phyloP scores from a whole-genome alignment of 2,329 filamentous ascomycete genomes.

The Epichloe amarillans region DNA sequence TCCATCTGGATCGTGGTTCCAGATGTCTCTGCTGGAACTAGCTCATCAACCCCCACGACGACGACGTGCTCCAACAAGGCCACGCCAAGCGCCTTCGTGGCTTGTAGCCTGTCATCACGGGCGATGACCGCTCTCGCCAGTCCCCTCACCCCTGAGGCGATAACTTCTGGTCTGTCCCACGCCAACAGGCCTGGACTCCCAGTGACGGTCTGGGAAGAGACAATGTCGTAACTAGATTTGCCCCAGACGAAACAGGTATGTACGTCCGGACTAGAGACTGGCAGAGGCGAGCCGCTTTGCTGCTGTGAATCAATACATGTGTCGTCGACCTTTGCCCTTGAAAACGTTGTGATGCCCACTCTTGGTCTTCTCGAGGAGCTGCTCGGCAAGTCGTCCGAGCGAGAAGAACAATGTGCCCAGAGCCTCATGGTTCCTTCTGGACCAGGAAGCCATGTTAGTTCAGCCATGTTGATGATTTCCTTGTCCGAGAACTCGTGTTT shows the following conservation, averaged over 20 bases:
- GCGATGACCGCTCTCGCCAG: slow-evolving; percentile 27
- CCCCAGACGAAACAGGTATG: slow-evolving; percentile 39
- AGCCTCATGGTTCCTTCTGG: slow-evolving; percentile 47
- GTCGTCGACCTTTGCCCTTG: slow-evolving; percentile 17
- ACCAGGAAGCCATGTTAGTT: slow-evolving; percentile 53
- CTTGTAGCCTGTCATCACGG: slow-evolving; percentile 24
- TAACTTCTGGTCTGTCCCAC: slow-evolving; percentile 35
- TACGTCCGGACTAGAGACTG: slow-evolving; percentile 11
- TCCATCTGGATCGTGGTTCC: slow-evolving; percentile 3
- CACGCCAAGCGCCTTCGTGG: slow-evolving; percentile 12
- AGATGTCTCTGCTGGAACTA: slow-evolving; percentile 10
- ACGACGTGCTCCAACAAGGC: slow-evolving; percentile 24
- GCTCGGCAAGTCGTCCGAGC: slow-evolving; percentile 15
- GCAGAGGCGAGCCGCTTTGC: slow-evolving; percentile 7
- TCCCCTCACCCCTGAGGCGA: slow-evolving; percentile 27
- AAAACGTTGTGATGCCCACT: slow-evolving; percentile 34
- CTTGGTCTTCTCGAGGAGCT: slow-evolving; percentile 19
- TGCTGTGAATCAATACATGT: not conserved
- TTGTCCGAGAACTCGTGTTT: slow-evolving; percentile 29
- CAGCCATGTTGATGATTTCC: slow-evolving; percentile 47
- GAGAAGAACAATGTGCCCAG: slow-evolving; percentile 31
- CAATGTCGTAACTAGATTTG: slow-evolving; percentile 27
- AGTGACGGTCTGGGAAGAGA: slow-evolving; percentile 25
- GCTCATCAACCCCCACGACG: slow-evolving; percentile 12
- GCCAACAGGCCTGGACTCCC: slow-evolving; percentile 32